Percentiles rank a stretch among this genome's conserved stretches.
Conservation (phyloP, 805 yeast species). For the Diddensiella santjacobensis region DNA sequence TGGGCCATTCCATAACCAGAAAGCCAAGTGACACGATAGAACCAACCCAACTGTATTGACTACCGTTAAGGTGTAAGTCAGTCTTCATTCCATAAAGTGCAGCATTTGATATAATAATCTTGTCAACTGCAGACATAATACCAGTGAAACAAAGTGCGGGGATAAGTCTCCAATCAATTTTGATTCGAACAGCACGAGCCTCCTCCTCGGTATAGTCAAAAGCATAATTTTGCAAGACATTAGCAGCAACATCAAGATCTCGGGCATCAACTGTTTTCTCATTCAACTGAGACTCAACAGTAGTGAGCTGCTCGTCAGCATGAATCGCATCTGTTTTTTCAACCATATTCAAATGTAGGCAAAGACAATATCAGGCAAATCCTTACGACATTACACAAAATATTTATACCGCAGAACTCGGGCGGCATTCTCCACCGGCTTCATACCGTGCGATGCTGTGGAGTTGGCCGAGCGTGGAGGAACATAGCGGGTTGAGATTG, state of each 20-base stretch:
- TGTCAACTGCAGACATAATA: slow-evolving; percentile 51
- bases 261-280: slow-evolving; percentile 8
- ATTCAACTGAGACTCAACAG: neutral
- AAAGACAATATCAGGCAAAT: too few relatives aligned
- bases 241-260: slow-evolving; percentile 12
- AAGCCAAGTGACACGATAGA: slow-evolving; percentile 44
- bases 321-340: neutral
- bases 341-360: too few relatives aligned
- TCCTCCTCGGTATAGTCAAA: slow-evolving; percentile 21
- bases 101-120: slow-evolving; percentile 52
- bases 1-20: slow-evolving; percentile 34
- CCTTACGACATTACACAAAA: too few relatives aligned
- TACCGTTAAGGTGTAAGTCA: slow-evolving; percentile 30
- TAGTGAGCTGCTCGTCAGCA: neutral
- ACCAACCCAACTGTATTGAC: slow-evolving; percentile 30
- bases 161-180: slow-evolving; percentile 51
- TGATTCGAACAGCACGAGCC: slow-evolving; percentile 40
- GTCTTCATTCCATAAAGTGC: slow-evolving; percentile 48
- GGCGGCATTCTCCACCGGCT: too few relatives aligned
- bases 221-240: slow-evolving; percentile 4
- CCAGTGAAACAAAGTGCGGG: slow-evolving; percentile 55
- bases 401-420: too few relatives aligned
- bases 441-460: too few relatives aligned
- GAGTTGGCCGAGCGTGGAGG: too few relatives aligned
- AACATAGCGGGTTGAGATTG: too few relatives aligned